Evolutionary conservation across 441 rosid species (phyloP).

Genomic region (Rhodomyrtus psidioides): DNA sequence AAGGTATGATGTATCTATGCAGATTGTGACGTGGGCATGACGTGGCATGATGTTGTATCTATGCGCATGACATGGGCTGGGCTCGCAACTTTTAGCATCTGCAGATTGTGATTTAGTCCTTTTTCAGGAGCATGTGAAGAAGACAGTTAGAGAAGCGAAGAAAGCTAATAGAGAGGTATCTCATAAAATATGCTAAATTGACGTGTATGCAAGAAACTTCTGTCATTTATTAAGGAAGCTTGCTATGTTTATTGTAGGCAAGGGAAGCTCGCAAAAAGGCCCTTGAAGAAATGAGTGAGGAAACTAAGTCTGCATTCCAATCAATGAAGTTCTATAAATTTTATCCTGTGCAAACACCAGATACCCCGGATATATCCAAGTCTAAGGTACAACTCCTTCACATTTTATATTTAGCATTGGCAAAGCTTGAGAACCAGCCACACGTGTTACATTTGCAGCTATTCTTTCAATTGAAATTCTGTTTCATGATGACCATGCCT

Average conservation of each 20-base stretch:
- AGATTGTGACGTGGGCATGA: background rate
- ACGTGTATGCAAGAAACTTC: background rate
- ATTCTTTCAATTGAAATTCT: background rate
- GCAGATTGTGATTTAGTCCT: background rate
- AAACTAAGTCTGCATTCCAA: slow-evolving; percentile 44
- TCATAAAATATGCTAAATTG: background rate
- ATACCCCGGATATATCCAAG: slow-evolving; percentile 62
- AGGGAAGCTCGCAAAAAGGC: slow-evolving; percentile 67
- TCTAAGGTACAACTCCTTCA: slow-evolving; percentile 37
- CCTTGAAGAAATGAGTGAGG: slow-evolving; percentile 61
- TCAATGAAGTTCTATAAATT: slow-evolving; percentile 79
- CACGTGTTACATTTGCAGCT: background rate
- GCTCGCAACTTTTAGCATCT: background rate
- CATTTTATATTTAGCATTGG: background rate
- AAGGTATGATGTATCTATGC: slow-evolving; percentile 32
- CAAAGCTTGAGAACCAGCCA: background rate
- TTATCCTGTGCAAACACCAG: slow-evolving; percentile 61
- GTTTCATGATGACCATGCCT: background rate
- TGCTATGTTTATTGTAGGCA: slow-evolving; percentile 31
- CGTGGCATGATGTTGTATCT: slow-evolving; percentile 23
- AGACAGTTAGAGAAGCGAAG: slow-evolving; percentile 82
- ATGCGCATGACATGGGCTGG: background rate
- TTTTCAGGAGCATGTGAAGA: slow-evolving; percentile 66
- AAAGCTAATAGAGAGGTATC: slow-evolving; percentile 77
- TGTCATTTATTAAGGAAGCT: background rate